phyloP scores from a whole-genome alignment of 768 basidiomycete species.

The Mycena latifolia region DNA sequence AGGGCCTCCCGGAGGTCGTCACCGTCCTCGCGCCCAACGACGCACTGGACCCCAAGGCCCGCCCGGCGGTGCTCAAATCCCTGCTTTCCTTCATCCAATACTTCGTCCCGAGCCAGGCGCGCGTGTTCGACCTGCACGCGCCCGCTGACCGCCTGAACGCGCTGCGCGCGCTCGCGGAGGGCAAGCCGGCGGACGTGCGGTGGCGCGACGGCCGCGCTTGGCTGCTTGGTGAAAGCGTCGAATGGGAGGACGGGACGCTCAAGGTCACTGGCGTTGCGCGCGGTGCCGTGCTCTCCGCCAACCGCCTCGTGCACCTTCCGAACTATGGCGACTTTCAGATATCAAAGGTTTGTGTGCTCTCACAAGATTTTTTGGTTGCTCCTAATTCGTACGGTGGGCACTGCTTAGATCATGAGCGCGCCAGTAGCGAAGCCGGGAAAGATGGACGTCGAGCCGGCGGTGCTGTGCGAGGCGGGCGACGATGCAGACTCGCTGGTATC shows the following conservation, averaged over 20 bases:
- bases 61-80: slow-evolving; percentile 82
- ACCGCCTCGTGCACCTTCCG: slow-evolving; percentile 89
- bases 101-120: slow-evolving; percentile 87
- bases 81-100: slow-evolving; percentile 95
- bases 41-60: slow-evolving; percentile 70
- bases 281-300: slow-evolving; percentile 82
- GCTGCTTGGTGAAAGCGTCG: slow-evolving; percentile 73
- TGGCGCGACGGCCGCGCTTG: slow-evolving; percentile 89
- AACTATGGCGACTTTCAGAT: slow-evolving; percentile 92
- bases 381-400: too few species aligned
- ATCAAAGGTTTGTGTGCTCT: slow-evolving; percentile 71
- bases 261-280: slow-evolving; percentile 88
- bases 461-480: slow-evolving; percentile 75
- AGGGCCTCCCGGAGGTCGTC: slow-evolving; percentile 89
- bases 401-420: slow-evolving; percentile 83
- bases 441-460: slow-evolving; percentile 78
- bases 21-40: slow-evolving; percentile 74
- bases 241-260: slow-evolving; percentile 73
- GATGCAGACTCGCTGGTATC: slow-evolving; percentile 90
- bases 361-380: too few species aligned
- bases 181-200: slow-evolving; percentile 80
- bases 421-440: slow-evolving; percentile 55
- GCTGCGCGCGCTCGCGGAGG: slow-evolving; percentile 85
- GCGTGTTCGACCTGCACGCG: slow-evolving; percentile 79
- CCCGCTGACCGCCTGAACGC: slow-evolving; percentile 78